A percentile compares a stretch with the other conserved stretches of the same genome.
Conservation (phyloP, 192 early-diverging fungal genomes). For the Cladochytrium replicatum region DNA sequence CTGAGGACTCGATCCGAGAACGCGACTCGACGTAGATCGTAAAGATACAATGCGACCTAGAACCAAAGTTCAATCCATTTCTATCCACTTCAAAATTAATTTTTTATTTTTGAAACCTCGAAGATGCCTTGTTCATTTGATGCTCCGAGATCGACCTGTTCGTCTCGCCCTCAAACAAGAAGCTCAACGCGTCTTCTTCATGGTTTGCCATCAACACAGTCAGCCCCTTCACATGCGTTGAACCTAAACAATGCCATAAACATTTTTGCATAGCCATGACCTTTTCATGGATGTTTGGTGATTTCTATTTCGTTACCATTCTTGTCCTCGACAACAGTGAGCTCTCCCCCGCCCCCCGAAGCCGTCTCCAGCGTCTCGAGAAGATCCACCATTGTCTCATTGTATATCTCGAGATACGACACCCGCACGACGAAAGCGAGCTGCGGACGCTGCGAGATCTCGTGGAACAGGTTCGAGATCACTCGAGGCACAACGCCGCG, state of each 20-base stretch:
- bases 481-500: conserved; percentile 48
- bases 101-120: conserved; percentile 24
- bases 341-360: not conserved
- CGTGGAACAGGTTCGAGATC: conserved; percentile 44
- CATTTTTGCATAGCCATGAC: conserved; percentile 1
- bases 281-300: not conserved
- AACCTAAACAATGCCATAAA: conserved; percentile 16
- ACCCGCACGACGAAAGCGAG: conserved; percentile 41
- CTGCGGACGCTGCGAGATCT: conserved; percentile 41
- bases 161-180: conserved; percentile 57
- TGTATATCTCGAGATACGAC: conserved; percentile 52
- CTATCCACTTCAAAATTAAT: conserved; percentile 5
- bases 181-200: conserved; percentile 53
- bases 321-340: conserved; percentile 49
- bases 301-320: conserved; percentile 18
- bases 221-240: conserved; percentile 45
- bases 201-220: conserved; percentile 38
- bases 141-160: conserved; percentile 49
- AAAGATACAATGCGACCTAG: conserved; percentile 55
- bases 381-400: conserved; percentile 49
- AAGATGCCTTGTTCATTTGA: conserved; percentile 47
- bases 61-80: not conserved
- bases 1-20: conserved; percentile 46
- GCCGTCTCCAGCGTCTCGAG: conserved; percentile 18
- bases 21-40: conserved; percentile 48